A percentile compares a stretch with the other conserved stretches of the same genome.
phyloP scores from a whole-genome alignment of 2,329 filamentous ascomycete genomes.

The Exophiala sp. region DNA sequence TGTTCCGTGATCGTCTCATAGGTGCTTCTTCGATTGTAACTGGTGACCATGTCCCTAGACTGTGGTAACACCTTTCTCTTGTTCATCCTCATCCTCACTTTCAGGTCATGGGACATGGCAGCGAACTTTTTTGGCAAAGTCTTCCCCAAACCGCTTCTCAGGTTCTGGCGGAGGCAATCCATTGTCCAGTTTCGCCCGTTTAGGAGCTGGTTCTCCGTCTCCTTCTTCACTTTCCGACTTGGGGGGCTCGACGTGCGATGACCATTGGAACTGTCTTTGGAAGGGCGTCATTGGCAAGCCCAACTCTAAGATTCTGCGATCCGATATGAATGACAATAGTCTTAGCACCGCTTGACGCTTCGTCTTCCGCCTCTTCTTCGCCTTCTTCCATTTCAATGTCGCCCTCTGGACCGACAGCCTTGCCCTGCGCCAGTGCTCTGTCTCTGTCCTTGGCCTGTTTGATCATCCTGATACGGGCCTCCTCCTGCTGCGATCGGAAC shows the following conservation, averaged over 20 bases:
- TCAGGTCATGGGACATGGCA: constrained; percentile 79
- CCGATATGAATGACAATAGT: constrained; percentile 93
- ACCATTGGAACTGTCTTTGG: constrained; percentile 93
- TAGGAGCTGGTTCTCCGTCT: constrained; percentile 70
- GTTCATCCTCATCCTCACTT: constrained; percentile 82
- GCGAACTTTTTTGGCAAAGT: constrained; percentile 66
- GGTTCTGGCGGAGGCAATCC: constrained; percentile 43
- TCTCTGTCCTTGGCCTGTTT: constrained; percentile 84
- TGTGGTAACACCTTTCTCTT: constrained; percentile 96
- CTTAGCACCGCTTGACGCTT: constrained; percentile 71
- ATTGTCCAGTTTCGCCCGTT: constrained; percentile 55
- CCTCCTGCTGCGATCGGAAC: constrained; percentile 79
- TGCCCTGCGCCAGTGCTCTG: constrained; percentile 70
- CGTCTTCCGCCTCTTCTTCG: constrained; percentile 49
- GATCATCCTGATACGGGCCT: constrained; percentile 73
- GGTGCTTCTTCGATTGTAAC: constrained; percentile 80
- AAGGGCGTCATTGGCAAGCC: constrained; percentile 88
- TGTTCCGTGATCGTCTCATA: constrained; percentile 87
- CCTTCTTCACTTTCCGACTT: constrained; percentile 78
- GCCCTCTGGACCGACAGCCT: constrained; percentile 40
- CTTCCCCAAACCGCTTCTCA: constrained; percentile 83
- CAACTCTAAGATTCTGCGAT: constrained; percentile 90
- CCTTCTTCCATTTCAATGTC: constrained; percentile 56
- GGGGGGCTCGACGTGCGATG: constrained; percentile 69
- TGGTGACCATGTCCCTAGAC: constrained; percentile 89